Evolutionary conservation across 2,329 filamentous ascomycete species (phyloP).

Genomic region (Aspergillus vadensis): DNA sequence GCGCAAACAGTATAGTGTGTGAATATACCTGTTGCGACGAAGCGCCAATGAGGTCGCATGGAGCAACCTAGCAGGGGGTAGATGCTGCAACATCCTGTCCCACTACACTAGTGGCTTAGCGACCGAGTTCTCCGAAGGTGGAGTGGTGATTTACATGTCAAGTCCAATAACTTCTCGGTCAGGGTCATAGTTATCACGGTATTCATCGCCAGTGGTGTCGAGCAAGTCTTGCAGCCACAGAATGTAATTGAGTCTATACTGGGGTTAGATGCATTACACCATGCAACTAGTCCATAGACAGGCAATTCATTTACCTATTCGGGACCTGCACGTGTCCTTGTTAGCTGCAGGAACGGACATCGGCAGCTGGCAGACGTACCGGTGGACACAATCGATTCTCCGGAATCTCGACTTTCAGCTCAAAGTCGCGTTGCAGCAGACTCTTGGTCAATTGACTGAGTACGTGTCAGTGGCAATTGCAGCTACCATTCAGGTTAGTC

Average conservation of each 20-base stretch:
- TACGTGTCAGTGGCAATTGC: conserved; percentile 20
- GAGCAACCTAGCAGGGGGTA: conserved; percentile 80
- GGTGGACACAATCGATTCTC: conserved; percentile 82
- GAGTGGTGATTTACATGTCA: conserved; percentile 61
- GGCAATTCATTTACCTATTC: conserved; percentile 41
- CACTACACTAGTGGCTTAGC: conserved; percentile 48
- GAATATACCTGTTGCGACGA: conserved; percentile 63
- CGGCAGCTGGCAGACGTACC: conserved; percentile 48
- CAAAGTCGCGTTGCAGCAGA: conserved; percentile 75
- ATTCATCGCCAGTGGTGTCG: conserved; percentile 62
- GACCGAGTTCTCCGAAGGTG: not conserved
- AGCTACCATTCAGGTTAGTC: not conserved
- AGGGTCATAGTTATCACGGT: conserved; percentile 54
- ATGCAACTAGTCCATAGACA: no score
- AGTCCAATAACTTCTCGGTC: conserved; percentile 66
- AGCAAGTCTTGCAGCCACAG: conserved; percentile 83
- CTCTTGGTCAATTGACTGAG: conserved; percentile 70
- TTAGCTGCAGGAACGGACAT: conserved; percentile 10
- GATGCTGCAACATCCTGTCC: conserved; percentile 87
- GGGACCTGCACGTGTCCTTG: conserved; percentile 39
- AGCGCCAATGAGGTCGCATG: conserved; percentile 69
- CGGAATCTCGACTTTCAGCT: conserved; percentile 69
- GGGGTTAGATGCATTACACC: no score
- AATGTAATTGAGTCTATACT: conserved; percentile 78
- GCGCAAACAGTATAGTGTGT: not conserved